Base-by-base conservation (phyloP, 139 green algal species). In the Volvox africanus region DNA sequence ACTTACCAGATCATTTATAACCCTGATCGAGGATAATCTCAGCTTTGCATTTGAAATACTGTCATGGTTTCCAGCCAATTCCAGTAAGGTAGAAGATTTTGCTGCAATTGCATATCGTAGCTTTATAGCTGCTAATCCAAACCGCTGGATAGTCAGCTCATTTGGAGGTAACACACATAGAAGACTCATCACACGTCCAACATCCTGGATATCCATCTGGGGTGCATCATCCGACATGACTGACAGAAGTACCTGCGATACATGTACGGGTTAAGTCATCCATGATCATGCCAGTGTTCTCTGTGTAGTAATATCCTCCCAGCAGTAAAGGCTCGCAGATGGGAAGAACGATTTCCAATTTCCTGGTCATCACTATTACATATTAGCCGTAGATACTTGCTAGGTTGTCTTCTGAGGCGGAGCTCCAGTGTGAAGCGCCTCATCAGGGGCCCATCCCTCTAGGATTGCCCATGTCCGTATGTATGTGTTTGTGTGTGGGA, bases 111-210 rank as follows among this genome's bases (percentile, higher is more conserved):
- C 84, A 26, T 89, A 33, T n/a, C 36, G 36, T 18, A 81, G 68
- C 68, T 61, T 78, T 3, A 81, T 32, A 18, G 30, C 55, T 6
- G 35, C 35, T 22, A 80, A 37, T 12, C 84, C 84, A 20, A 89
- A 89, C 1, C 84, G 84, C 67, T 89, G 67, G 24, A 89, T 44
- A n/a, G 84, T 89, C 26, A 89, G 84, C 16, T 79, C 32, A 3
- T 11, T 16, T 3, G 24, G 82, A 2, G 82, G 82, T 24, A 79
- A 32, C 65, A 88, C 12, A 16, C 5, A 20, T 19, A 88, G 82
- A 65, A 80, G 21, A 35, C 33, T 67, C 65, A 88, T 35, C 32
- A 88, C 62, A 24, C 82, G 82, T 35, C 33, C 82, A 9, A 36
- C 82, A 22, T 88, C 82, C 33, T 37, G 12, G 6, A 36, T 3